Evolutionary conservation across 2,329 filamentous ascomycete genomes (phyloP).

Genomic region (Xylaria sp.): DNA sequence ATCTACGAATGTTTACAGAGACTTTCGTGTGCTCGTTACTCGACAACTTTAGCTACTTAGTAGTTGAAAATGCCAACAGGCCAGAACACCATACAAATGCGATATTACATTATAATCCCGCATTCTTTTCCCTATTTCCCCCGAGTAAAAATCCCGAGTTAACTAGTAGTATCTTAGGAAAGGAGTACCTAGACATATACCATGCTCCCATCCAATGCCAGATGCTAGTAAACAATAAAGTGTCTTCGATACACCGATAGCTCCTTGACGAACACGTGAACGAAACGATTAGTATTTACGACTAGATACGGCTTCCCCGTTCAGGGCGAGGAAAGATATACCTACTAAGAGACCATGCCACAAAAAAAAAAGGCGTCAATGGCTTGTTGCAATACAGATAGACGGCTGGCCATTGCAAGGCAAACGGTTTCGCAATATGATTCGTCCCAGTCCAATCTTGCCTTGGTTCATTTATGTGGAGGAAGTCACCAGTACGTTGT

Average conservation of each 20-base stretch:
- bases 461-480: background rate
- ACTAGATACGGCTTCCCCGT: background rate
- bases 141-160: no score
- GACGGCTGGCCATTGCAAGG: background rate
- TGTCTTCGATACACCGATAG: background rate
- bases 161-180: no score
- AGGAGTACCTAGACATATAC: background rate
- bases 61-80: no score
- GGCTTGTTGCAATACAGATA: background rate
- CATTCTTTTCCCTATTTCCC: no score
- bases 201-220: background rate
- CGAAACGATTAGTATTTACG: background rate
- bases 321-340: background rate
- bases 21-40: no score
- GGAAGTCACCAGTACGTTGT: background rate
- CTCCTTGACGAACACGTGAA: background rate
- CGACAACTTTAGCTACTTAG: no score
- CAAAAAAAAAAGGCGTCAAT: background rate
- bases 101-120: no score
- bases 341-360: background rate
- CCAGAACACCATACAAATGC: background rate
- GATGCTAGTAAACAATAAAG: background rate
- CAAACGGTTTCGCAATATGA: background rate
- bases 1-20: no score
- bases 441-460: background rate